Base-by-base conservation (phyloP, 768 basidiomycete genomes). In the Mycena sanguinolenta region DNA sequence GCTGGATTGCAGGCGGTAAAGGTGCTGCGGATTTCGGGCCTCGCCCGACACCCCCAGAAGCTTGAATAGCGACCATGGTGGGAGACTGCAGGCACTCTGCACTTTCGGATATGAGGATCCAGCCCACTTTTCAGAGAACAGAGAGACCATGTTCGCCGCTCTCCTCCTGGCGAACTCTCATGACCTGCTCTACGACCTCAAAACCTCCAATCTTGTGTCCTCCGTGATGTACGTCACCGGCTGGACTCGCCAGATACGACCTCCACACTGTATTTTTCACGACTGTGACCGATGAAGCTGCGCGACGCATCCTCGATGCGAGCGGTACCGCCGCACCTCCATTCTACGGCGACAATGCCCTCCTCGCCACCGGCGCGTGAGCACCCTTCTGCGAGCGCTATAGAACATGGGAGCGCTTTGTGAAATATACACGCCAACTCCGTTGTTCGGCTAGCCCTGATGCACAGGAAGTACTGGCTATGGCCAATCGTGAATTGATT, bases 381-480 rank as follows among this genome's bases (percentile, higher is more conserved):
- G 55, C 64, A 0, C 23, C 30, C 1, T 65, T 65, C 57, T 58
- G 28, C 44, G 55, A 57, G 42, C 57, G 64, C 2, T 65, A 65
- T 28, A 12, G 64, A 21, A 65, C 64, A 17, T 65, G 64, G 64
- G 64, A 65, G 25, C 55, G 64, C 2, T 58, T 65, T 19, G 64
- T 65, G n/a, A 65, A 65, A 17, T 65, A 65, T 25, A 49, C n/a
- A 1, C 57, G 55, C 4, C 64, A 58, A 19, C 42, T 65, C 8
- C 21, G 17, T 34, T 44, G 46, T 44, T 65, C 64, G 9, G 27
- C 27, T 0, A 21, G 16, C 42, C 14, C 30, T 2, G 16, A 2
- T 9, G 64, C 44, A 6, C 38, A 6, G 7, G 19, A 27, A 4
- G 21, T 65, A 19, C 9, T 34, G 34, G n/a, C 6, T 1, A 58